Evolutionary conservation across 2,329 filamentous ascomycete genomes (phyloP).

Genomic region (Apiospora rasikravindrae): DNA sequence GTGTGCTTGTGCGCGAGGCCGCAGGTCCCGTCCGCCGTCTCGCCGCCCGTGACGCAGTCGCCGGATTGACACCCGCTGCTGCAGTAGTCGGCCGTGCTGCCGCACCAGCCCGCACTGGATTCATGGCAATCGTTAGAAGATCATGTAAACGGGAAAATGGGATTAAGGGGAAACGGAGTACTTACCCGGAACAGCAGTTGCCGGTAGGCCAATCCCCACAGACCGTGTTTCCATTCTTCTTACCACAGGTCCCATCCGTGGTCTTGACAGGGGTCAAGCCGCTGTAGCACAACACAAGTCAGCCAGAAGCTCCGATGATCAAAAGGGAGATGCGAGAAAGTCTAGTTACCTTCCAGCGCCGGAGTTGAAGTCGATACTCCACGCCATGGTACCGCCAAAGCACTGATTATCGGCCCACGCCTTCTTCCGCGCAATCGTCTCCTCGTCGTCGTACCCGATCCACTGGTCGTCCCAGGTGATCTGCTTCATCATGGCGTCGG

Average conservation of each 20-base stretch:
- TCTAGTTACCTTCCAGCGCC: not conserved
- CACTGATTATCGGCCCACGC: conserved; percentile 34
- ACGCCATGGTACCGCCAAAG: conserved; percentile 41
- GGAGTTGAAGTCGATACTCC: conserved; percentile 34
- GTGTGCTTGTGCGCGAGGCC: not conserved
- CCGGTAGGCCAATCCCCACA: conserved; percentile 14
- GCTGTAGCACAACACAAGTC: not conserved
- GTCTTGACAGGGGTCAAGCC: not conserved
- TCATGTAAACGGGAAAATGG: no score
- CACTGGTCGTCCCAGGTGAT: conserved; percentile 36
- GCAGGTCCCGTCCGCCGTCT: conserved; percentile 19
- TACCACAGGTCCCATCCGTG: conserved; percentile 12
- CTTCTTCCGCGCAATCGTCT: conserved; percentile 36
- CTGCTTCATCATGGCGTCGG: conserved; percentile 34
- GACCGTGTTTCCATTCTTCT: conserved; percentile 1
- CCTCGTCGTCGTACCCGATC: conserved; percentile 34
- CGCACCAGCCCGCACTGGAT: not conserved
- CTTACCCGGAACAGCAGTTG: conserved; percentile 12
- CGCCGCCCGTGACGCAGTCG: conserved; percentile 5
- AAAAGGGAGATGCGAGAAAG: not conserved
- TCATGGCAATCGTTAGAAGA: not conserved
- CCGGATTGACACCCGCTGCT: conserved; percentile 18
- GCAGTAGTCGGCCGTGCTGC: conserved; percentile 1
- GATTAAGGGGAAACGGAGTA: no score
- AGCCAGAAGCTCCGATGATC: not conserved